Evolutionary conservation across 2,329 filamentous ascomycete species (phyloP), one percentile per base, ranked within the genome.

Genomic region (Pseudogymnoascus destructans): DNA sequence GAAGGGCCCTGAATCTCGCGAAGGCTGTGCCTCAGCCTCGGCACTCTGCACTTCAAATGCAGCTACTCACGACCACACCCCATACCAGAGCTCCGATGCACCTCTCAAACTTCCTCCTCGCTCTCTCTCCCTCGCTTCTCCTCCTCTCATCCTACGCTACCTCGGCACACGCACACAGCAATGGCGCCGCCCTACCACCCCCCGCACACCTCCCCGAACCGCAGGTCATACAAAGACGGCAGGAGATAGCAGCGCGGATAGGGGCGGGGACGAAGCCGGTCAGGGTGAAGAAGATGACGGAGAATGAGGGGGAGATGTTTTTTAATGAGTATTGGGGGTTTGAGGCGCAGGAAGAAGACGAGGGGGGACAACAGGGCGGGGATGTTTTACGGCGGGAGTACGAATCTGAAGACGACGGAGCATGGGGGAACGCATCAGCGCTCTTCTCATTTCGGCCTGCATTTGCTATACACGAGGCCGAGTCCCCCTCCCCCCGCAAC

Each of bases 291-390:
- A 90, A 90, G 68, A 87, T 91, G 80, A 76, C 81, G 52, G 75
- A 76, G 4, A 83, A 89, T 66, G 79, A 81, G 55, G 80, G 80
- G 60, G 85, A 88, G 68, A 93, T 89, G 76, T 85, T 92, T 67
- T 80, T 84, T 63, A 73, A 84, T 59, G 78, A 87, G 46, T 85
- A 89, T 69, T 84, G 68, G 68, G 64, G 65, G 73, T 67, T 67
- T 58, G 64, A 65, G 10, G 61, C 61, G 21, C 61, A 57, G 33
- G 56, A 46, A 11, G 19, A 27, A 8, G 19, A 21, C 1, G 21
- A 5, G 7, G 54, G 10, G 3, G 55, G 21, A 21, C 30, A 23
- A 23, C 10, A 57, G 9, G 10, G 17, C 2, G 32, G 10, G 17
- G 25, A 25, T 19, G 55, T 17, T 19, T 57, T 63, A 38, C 54